Evolutionary conservation across 2,329 filamentous ascomycete genomes (phyloP), one percentile per base, ranked within the genome.

Genomic region (Exophiala phaeomuriformis): DNA sequence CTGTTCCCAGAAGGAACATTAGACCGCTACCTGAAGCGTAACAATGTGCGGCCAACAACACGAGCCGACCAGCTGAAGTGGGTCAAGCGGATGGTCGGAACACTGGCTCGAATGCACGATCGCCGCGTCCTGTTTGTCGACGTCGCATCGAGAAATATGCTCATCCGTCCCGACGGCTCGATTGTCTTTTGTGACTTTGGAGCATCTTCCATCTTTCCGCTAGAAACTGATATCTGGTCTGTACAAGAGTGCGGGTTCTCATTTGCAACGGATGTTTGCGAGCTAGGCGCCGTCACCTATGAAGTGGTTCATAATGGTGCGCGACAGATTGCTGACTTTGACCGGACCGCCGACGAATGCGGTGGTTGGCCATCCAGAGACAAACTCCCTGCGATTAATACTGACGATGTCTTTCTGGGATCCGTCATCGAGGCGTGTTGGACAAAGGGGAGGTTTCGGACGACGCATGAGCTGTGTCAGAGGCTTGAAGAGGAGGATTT

Each of bases 151-250:
- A 36, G 46, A 30, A 51, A 51, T 35, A 51, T 51, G 29, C 48
- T 51, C 30, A 51, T 51, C n/a, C 40, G 44, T 28, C 48, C 48
- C 39, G 29, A 51, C 29, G 48, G 48, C 48, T 63, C 60, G 1
- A 42, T 68, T 35, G 63, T 64, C 52, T 39, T 66, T 10, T 64
- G 63, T 49, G 65, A 66, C 52, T 65, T 66, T 49, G 52, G 63
- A 2, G 59, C 64, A 44, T 58, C 63, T 7, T 52, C 56, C n/a
- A 48, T 61, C 4, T 53, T 61, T 41, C 49, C 56, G 36, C 47
- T 44, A 31, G 56, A 56, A 46, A 51, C 44, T 9, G 51, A 60
- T 42, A 41, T 60, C 44, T 61, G 64, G 10, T 55, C 52, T 7
- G 61, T 56, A 2, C 58, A 66, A 53, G 61, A 66, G 12, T 55